Evolutionary conservation across 257 asterid genomes (phyloP), one percentile per base, ranked within the genome.

Genomic region (Pogostemon cablin): DNA sequence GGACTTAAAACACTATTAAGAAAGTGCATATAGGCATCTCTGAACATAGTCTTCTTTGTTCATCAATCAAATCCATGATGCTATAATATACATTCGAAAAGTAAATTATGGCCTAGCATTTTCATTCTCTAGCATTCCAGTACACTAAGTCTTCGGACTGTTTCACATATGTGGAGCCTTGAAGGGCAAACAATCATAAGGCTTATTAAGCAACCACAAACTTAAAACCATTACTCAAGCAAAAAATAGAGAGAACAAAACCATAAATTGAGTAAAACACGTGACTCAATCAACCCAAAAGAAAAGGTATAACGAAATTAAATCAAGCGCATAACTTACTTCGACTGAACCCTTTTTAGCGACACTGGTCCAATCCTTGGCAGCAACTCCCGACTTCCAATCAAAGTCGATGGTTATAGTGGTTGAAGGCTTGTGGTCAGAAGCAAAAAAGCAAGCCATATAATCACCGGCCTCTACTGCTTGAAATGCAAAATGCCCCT

Each of bases 321-420:
- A 59, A 67, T 11, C 59, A 52, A 6, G 40, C 11, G 40, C 17
- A 32, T 4, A 55, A 0, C 89, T 86, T 81, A 93, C 98, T 79
- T 90, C 98, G 73, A 93, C 86, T 10, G 97, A 88, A 59, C 95
- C 95, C 73, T 93, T 93, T 82, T 93, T 93, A 56, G 96, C 98
- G 39, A 93, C 93, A 78, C 70, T 88, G 38, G 90, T 56, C 98
- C 98, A 93, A 37, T 90, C 98, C 86, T 88, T 90, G 57, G 98
- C 89, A 66, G 96, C 98, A 68, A 93, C 77, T 38, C 98, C 98
- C 41, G 97, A 90, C 75, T 87, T 93, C 98, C 96, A 93, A 46
- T 87, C 96, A 48, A 93, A 89, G 71, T 93, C 98, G 3, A 93
- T 59, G 10, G 91, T 89, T 61, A 91, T 15, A 7, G 84, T 79